A percentile compares a stretch with the other conserved stretches of the same genome.
phyloP scores from a whole-genome alignment of 768 basidiomycete species.

The Boletus barrowsii region DNA sequence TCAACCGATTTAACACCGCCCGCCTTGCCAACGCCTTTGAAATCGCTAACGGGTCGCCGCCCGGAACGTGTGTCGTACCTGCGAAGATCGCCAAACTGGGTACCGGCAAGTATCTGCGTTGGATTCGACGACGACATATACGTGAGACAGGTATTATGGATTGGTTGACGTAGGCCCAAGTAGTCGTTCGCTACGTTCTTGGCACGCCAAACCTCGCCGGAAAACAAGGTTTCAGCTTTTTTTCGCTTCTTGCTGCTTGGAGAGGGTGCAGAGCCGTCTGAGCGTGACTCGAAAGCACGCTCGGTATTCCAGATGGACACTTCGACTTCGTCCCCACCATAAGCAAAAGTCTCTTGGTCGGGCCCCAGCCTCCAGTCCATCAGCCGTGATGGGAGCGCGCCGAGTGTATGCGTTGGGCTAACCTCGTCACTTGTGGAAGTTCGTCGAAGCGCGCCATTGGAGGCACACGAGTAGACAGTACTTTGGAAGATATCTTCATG shows the following conservation, averaged over 20 bases:
- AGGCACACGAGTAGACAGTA: conserved; percentile 64
- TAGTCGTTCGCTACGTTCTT: conserved; percentile 82
- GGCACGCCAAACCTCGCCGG: conserved; percentile 80
- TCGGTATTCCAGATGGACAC: conserved; percentile 79
- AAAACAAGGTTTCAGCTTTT: conserved; percentile 56
- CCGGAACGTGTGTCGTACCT: conserved; percentile 75
- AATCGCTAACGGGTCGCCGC: conserved; percentile 65
- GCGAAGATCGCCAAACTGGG: conserved; percentile 68
- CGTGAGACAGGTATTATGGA: conserved; percentile 68
- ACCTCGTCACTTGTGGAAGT: conserved; percentile 34
- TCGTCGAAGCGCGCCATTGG: conserved; percentile 67
- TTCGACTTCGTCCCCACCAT: conserved; percentile 86
- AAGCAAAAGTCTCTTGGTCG: conserved; percentile 59
- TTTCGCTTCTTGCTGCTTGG: conserved; percentile 45
- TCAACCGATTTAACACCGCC: conserved; percentile 62
- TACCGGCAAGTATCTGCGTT: conserved; percentile 66
- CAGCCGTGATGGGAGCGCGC: conserved; percentile 66
- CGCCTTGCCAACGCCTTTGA: conserved; percentile 55
- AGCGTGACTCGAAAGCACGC: conserved; percentile 40
- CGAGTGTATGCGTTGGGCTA: conserved; percentile 26
- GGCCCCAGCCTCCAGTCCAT: conserved; percentile 60
- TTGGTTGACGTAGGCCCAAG: conserved; percentile 72
- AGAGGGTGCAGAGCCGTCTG: conserved; percentile 16
- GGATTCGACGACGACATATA: conserved; percentile 47
- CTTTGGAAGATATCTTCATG: conserved; percentile 17